Evolutionary conservation across 192 early-diverging fungal genomes (phyloP).

Genomic region (Coemansia sp.): DNA sequence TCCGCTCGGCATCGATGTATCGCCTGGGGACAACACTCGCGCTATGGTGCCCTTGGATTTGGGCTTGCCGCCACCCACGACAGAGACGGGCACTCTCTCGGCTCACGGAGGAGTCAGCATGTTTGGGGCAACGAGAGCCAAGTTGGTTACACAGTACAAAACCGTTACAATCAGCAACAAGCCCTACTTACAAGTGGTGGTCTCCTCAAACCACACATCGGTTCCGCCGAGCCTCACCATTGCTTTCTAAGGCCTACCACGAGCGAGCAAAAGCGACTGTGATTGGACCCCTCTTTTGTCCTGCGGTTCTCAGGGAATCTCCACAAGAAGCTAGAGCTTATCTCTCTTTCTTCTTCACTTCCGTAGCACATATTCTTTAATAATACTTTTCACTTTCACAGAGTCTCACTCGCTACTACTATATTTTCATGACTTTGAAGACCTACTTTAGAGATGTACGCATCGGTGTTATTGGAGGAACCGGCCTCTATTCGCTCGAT

Average conservation of each 20-base stretch:
- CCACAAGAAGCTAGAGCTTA: background rate
- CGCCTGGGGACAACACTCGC: slow-evolving; percentile 12
- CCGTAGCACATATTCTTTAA: background rate
- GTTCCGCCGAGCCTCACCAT: slow-evolving; percentile 39
- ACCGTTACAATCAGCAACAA: slow-evolving; percentile 39
- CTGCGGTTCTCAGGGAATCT: background rate
- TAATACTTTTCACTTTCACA: background rate
- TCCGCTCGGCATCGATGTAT: slow-evolving; percentile 12
- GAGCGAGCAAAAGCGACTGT: background rate
- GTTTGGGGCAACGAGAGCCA: background rate
- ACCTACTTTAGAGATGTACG: slow-evolving; percentile 62
- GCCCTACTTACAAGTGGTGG: slow-evolving; percentile 38
- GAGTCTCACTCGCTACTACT: background rate
- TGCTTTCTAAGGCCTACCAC: background rate
- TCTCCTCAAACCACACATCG: slow-evolving; percentile 45
- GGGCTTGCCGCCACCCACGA: slow-evolving; percentile 9
- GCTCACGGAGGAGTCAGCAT: slow-evolving; percentile 6
- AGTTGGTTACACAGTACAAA: slow-evolving; percentile 22
- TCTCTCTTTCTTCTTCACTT: background rate
- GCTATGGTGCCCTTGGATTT: slow-evolving; percentile 21
- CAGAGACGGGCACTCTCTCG: background rate
- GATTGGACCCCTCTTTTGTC: background rate
- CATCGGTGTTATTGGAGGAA: slow-evolving; percentile 95
- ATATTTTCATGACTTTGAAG: background rate
- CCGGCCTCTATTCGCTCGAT: slow-evolving; percentile 89